Percentiles rank a stretch among this genome's conserved stretches.
phyloP scores from a whole-genome alignment of 2,329 filamentous ascomycete genomes.

The Colletotrichum sp. region DNA sequence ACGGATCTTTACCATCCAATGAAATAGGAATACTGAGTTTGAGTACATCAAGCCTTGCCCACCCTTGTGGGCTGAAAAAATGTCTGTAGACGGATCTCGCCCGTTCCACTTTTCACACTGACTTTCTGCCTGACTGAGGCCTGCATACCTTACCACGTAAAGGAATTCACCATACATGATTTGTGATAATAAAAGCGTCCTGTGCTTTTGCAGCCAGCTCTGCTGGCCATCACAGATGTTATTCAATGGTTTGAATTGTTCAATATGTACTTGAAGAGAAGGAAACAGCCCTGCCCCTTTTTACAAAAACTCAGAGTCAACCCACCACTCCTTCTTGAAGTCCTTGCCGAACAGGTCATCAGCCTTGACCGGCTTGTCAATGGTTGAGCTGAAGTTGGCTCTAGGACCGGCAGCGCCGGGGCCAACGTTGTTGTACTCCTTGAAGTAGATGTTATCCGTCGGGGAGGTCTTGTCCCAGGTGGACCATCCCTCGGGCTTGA shows the following conservation, averaged over 20 bases:
- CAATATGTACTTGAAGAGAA: background rate
- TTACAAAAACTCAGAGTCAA: slow-evolving; percentile 6
- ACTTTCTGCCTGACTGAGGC: background rate
- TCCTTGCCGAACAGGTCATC: background rate
- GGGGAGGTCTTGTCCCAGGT: slow-evolving; percentile 42
- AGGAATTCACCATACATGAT: background rate
- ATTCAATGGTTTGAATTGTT: background rate
- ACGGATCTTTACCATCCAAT: background rate
- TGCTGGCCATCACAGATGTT: background rate
- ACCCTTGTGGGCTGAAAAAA: background rate
- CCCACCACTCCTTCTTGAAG: slow-evolving; percentile 19
- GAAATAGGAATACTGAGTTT: background rate
- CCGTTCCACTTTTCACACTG: background rate
- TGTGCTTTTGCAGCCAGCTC: background rate
- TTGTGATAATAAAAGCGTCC: background rate
- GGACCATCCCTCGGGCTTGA: slow-evolving; percentile 57
- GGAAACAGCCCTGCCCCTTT: background rate
- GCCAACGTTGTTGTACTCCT: slow-evolving; percentile 58
- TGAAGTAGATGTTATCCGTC: slow-evolving; percentile 53
- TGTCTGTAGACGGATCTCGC: background rate
- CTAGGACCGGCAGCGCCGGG: slow-evolving; percentile 38
- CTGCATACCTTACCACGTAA: background rate
- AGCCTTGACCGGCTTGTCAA: background rate
- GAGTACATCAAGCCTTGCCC: background rate
- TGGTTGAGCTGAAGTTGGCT: background rate